These are phyloP conservation scores for Usnea hakonensis DNA, from an alignment of 495 filamentous ascomycete species.

Conservation along the genomic window DNA sequence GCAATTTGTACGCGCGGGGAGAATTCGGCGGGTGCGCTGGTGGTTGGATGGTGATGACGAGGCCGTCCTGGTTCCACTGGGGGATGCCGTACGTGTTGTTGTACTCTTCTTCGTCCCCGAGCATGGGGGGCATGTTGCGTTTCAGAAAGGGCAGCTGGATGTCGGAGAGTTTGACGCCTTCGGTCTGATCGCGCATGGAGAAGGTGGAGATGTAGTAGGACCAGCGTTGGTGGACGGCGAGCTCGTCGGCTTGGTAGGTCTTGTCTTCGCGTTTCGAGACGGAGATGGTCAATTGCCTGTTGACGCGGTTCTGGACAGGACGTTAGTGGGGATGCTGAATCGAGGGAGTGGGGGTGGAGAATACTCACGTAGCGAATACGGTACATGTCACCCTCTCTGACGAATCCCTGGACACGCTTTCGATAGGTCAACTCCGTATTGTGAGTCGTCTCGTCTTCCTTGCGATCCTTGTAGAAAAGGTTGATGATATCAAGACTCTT, in stretches of 20 bases:
- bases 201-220: conserved; percentile 91
- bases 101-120: conserved; percentile 39
- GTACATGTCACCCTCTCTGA: conserved; percentile 87
- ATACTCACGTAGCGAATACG: conserved; percentile 72
- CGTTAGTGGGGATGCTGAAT: background rate
- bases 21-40: conserved; percentile 30
- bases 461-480: conserved; percentile 72
- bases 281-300: conserved; percentile 53
- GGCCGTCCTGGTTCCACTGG: conserved; percentile 60
- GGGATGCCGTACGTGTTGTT: conserved; percentile 41
- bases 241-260: conserved; percentile 59
- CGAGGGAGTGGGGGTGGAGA: background rate
- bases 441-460: conserved; percentile 72
- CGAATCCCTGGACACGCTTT: conserved; percentile 75
- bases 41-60: conserved; percentile 57
- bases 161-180: conserved; percentile 61
- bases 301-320: conserved; percentile 43
- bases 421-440: conserved; percentile 77
- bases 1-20: conserved; percentile 71
- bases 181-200: conserved; percentile 79
- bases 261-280: conserved; percentile 74
- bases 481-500: conserved; percentile 80
- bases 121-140: conserved; percentile 60
- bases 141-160: conserved; percentile 62
- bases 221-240: conserved; percentile 60